Conservation (phyloP, 805 yeast genomes). For the Yarrowia alimentaria region DNA sequence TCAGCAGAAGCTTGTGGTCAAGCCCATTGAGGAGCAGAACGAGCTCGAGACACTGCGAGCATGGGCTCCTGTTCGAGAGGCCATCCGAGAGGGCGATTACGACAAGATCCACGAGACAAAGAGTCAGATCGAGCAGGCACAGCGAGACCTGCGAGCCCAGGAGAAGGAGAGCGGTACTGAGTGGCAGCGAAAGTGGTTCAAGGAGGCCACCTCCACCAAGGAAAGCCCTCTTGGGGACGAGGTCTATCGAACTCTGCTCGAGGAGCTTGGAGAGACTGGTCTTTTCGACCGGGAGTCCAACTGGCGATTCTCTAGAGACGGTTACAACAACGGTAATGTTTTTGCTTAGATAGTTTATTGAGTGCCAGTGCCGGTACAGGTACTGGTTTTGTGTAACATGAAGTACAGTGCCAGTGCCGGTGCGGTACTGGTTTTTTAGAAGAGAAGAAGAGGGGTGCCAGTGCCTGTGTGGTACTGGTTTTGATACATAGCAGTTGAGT, state of each 20-base stretch:
- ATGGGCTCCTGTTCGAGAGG: conserved; percentile 86
- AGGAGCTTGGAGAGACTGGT: conserved; percentile 30
- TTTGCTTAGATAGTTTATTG: conserved; percentile 29
- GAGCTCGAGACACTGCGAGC: conserved; percentile 82
- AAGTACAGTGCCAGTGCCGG: no score
- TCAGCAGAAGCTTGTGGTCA: conserved; percentile 54
- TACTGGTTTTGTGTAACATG: no score
- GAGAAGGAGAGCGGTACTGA: conserved; percentile 61
- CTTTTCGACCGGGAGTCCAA: conserved; percentile 32
- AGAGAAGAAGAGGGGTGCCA: no score
- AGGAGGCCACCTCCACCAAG: conserved; percentile 33
- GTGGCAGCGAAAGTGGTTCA: conserved; percentile 88
- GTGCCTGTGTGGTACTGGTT: no score
- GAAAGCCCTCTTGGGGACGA: conserved; percentile 30
- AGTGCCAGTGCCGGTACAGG: background rate
- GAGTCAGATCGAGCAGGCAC: conserved; percentile 74
- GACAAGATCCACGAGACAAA: conserved; percentile 74
- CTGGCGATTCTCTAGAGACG: conserved; percentile 35
- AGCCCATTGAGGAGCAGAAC: conserved; percentile 79
- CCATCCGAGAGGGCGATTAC: conserved; percentile 72
- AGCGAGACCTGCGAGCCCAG: conserved; percentile 73
- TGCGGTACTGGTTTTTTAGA: no score
- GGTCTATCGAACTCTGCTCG: conserved; percentile 29
- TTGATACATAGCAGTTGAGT: no score
- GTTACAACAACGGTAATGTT: conserved; percentile 31